A percentile compares a stretch with the other conserved stretches of the same genome.
phyloP scores from a whole-genome alignment of 2,329 filamentous ascomycete genomes.

The Sordariomycetes sp. region DNA sequence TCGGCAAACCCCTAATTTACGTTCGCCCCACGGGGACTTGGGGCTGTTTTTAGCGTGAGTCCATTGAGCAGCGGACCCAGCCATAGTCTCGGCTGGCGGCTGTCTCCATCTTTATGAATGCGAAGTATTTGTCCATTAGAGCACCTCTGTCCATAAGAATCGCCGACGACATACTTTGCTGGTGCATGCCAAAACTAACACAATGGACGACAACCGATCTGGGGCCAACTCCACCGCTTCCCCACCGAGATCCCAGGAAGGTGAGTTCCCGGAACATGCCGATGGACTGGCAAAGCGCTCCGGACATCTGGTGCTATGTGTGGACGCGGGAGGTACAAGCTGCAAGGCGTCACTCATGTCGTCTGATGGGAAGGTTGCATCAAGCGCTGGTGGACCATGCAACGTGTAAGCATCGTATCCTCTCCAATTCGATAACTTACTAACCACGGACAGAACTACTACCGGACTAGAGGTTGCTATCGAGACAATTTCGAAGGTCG shows the following conservation, averaged over 20 bases:
- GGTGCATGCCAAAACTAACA: background rate
- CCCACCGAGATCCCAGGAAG: background rate
- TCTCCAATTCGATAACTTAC: background rate
- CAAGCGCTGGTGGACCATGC: conserved; percentile 20
- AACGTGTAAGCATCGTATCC: conserved; percentile 20
- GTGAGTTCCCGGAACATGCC: background rate
- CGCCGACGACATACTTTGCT: too few relatives aligned
- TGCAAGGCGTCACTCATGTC: conserved; percentile 22
- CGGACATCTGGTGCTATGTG: conserved; percentile 15
- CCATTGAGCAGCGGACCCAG: too few relatives aligned
- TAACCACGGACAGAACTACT: conserved; percentile 9
- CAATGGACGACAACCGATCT: background rate
- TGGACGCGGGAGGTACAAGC: conserved; percentile 27
- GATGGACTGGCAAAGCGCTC: background rate
- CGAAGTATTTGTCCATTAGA: too few relatives aligned
- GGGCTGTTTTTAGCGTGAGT: too few relatives aligned
- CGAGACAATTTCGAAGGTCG: conserved; percentile 12
- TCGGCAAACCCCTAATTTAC: too few relatives aligned
- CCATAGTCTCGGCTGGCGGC: too few relatives aligned
- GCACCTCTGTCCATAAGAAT: too few relatives aligned
- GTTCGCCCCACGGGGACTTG: too few relatives aligned
- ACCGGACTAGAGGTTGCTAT: conserved; percentile 15
- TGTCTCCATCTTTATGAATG: too few relatives aligned
- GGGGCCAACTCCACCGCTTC: background rate
- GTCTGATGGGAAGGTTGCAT: conserved; percentile 11